Percentiles rank a stretch among this genome's conserved stretches.
phyloP scores from a whole-genome alignment of 1,284 basidiomycete genomes.

The Puccinia polysora region DNA sequence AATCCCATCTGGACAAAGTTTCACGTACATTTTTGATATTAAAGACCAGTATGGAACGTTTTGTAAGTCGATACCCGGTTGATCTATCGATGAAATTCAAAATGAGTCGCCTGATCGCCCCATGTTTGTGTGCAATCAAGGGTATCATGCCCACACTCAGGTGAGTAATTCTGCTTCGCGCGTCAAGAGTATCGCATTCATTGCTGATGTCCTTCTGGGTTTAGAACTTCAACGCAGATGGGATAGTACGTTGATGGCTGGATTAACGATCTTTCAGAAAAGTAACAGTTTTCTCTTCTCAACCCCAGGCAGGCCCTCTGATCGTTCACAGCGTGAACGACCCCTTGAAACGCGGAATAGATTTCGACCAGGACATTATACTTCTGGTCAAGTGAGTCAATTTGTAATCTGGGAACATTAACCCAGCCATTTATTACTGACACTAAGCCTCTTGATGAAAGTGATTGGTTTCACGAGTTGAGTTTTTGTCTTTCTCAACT shows the following conservation, averaged over 20 bases:
- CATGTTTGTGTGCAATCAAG: no score
- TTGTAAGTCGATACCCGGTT: background rate
- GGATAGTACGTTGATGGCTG: slow-evolving; percentile 41
- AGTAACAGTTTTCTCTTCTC: slow-evolving; percentile 50
- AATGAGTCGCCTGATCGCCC: no score
- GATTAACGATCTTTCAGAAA: slow-evolving; percentile 50
- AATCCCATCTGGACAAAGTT: slow-evolving; percentile 44
- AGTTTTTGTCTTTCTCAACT: background rate
- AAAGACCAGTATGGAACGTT: slow-evolving; percentile 10
- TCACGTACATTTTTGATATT: background rate
- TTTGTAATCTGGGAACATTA: background rate
- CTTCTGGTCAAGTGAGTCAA: background rate
- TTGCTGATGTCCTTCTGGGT: slow-evolving; percentile 47
- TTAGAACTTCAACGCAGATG: no score
- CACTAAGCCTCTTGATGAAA: background rate
- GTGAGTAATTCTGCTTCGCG: background rate
- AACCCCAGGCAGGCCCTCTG: slow-evolving; percentile 49
- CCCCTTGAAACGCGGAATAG: slow-evolving; percentile 38
- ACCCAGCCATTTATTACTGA: background rate
- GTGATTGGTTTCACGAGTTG: slow-evolving; percentile 56
- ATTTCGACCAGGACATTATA: slow-evolving; percentile 13
- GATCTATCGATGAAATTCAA: background rate
- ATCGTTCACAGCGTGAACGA: slow-evolving; percentile 48
- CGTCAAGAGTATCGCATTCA: slow-evolving; percentile 44
- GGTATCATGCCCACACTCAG: background rate